Percentiles rank a stretch among this genome's conserved stretches.
These are phyloP conservation scores for Sequoiadendron giganteum DNA, from an alignment of 75 land plant genomes.

Conservation along the genomic window DNA sequence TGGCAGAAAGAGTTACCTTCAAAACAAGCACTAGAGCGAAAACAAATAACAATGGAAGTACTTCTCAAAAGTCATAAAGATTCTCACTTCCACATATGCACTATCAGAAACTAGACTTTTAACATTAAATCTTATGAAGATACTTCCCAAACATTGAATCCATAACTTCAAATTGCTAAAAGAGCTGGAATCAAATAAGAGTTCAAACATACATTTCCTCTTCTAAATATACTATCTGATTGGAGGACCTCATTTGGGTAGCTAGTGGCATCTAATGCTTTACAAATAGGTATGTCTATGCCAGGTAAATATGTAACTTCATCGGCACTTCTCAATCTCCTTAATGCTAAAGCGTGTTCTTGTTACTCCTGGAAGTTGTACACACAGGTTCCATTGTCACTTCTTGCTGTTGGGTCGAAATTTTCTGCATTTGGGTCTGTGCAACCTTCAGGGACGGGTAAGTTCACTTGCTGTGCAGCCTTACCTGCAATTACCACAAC, in stretches of 20 bases:
- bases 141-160: background rate
- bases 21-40: background rate
- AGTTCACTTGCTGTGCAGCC: constrained; percentile 74
- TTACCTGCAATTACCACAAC: constrained; percentile 52
- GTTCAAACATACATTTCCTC: background rate
- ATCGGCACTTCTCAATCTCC: background rate
- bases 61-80: background rate
- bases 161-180: background rate
- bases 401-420: constrained; percentile 92
- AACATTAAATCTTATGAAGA: background rate
- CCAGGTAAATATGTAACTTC: background rate
- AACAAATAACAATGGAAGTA: background rate
- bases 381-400: constrained; percentile 79
- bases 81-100: background rate
- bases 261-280: background rate
- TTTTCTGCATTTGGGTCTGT: constrained; percentile 72
- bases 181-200: background rate
- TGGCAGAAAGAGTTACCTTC: background rate
- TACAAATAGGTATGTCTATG: background rate
- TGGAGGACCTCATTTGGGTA: background rate
- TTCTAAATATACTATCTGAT: background rate
- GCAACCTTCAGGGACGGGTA: constrained; percentile 88
- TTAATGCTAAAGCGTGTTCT: background rate
- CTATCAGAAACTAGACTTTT: background rate
- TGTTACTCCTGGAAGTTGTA: constrained; percentile 33